phyloP scores from a whole-genome alignment of 2,329 filamentous ascomycete genomes.

The Chaetoscypha palmicola region DNA sequence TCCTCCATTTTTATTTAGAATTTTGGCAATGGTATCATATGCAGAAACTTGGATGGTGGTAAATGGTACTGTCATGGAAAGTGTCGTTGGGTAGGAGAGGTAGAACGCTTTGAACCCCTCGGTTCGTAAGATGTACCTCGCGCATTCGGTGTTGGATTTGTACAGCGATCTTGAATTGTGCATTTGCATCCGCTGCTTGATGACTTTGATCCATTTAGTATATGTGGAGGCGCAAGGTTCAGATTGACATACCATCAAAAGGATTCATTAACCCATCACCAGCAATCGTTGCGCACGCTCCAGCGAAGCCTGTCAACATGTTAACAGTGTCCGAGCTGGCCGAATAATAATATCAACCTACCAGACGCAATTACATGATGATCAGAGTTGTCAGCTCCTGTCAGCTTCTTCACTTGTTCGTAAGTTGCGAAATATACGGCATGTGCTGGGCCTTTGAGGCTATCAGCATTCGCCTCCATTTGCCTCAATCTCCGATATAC shows the following conservation, averaged over 20 bases:
- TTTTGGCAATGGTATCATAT: conserved; percentile 92
- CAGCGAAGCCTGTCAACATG: conserved; percentile 65
- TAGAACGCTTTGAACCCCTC: conserved; percentile 93
- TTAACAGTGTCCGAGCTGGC: conserved; percentile 33
- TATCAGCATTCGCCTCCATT: conserved; percentile 19
- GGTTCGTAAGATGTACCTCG: conserved; percentile 74
- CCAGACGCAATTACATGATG: conserved; percentile 92
- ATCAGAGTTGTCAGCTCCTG: conserved; percentile 83
- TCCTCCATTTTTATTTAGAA: conserved; percentile 76
- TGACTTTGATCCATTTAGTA: too few relatives aligned
- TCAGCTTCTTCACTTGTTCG: conserved; percentile 91
- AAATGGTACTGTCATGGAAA: conserved; percentile 98
- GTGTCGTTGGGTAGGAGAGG: conserved; percentile 93
- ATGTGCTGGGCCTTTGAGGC: conserved; percentile 73
- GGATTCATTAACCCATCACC: conserved; percentile 99
- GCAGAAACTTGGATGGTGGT: conserved; percentile 95
- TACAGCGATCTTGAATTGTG: conserved; percentile 86
- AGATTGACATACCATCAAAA: conserved; percentile 89
- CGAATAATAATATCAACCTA: conserved; percentile 37
- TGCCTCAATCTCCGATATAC: conserved; percentile 27
- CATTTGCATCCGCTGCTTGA: conserved; percentile 99
- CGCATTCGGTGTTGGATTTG: conserved; percentile 79
- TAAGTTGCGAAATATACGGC: conserved; percentile 98
- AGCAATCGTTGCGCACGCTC: conserved; percentile 90
- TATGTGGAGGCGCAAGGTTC: too few relatives aligned